phyloP scores from a whole-genome alignment of 2,329 filamentous ascomycete species.

The Geoglossum cookeanum region DNA sequence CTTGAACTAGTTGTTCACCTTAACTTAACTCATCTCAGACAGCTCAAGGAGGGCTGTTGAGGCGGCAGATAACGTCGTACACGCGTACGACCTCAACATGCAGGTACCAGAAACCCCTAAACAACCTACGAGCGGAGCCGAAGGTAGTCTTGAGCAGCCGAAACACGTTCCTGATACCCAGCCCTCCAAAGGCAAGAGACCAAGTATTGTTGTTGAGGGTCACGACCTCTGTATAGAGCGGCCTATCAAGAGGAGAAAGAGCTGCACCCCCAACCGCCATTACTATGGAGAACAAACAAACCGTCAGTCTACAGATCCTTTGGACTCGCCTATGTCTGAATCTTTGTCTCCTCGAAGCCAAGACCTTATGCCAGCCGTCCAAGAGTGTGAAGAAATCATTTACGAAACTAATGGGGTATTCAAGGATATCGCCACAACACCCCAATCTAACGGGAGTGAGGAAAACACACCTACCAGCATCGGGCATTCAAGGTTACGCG shows the following conservation, averaged over 20 bases:
- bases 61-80: conserved; percentile 56
- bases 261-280: background rate
- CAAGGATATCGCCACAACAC: conserved; percentile 6
- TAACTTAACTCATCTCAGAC: conserved; percentile 24
- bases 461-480: conserved; percentile 26
- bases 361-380: conserved; percentile 13
- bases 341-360: conserved; percentile 12
- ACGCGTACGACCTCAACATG: conserved; percentile 59
- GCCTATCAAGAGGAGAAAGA: conserved; percentile 1
- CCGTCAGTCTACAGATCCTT: conserved; percentile 22
- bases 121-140: conserved; percentile 17
- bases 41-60: conserved; percentile 53
- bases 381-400: conserved; percentile 13
- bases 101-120: conserved; percentile 45
- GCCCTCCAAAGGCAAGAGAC: conserved; percentile 9
- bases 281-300: conserved; percentile 13
- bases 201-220: conserved; percentile 1
- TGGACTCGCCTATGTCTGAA: background rate
- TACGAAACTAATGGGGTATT: conserved; percentile 10
- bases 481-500: conserved; percentile 27
- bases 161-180: conserved; percentile 24
- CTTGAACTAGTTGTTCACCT: conserved; percentile 3
- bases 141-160: conserved; percentile 21
- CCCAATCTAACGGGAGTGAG: conserved; percentile 17
- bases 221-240: background rate